These are phyloP conservation scores for Trichoderma reesei DNA, from an alignment of 495 filamentous ascomycete species.

Conservation along the genomic window DNA sequence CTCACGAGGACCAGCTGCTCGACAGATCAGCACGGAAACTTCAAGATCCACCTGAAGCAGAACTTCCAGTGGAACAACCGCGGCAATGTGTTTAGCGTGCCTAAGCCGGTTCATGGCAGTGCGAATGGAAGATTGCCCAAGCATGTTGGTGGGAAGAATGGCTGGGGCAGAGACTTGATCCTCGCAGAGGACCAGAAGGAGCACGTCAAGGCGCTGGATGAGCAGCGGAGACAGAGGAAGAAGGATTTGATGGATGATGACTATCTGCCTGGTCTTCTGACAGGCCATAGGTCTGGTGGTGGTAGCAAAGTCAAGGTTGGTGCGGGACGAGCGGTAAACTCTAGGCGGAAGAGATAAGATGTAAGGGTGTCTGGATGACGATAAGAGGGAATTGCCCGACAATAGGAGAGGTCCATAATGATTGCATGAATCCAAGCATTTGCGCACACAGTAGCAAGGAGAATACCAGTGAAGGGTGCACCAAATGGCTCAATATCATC, in stretches of 20 bases:
- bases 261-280: slow-evolving; percentile 78
- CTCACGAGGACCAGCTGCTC: slow-evolving; percentile 79
- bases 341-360: slow-evolving; percentile 47
- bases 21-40: slow-evolving; percentile 63
- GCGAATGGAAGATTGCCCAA: slow-evolving; percentile 60
- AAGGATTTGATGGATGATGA: slow-evolving; percentile 91
- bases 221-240: slow-evolving; percentile 56
- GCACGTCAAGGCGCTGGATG: slow-evolving; percentile 54
- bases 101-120: slow-evolving; percentile 76
- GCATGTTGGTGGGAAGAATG: slow-evolving; percentile 73
- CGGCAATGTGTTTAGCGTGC: slow-evolving; percentile 80
- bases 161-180: slow-evolving; percentile 73
- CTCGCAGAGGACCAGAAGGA: slow-evolving; percentile 96
- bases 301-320: slow-evolving; percentile 69
- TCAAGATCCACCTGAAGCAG: slow-evolving; percentile 81
- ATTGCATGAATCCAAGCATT: not conserved
- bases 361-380: not conserved
- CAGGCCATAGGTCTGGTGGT: slow-evolving; percentile 51
- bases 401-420: not conserved
- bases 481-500: not conserved
- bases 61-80: slow-evolving; percentile 95
- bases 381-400: not conserved
- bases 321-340: slow-evolving; percentile 79
- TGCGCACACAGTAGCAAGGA: too few species aligned
- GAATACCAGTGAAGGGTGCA: not conserved